Evolutionary conservation across 495 filamentous ascomycete species (phyloP).

Genomic region (Podospora fimiseda): DNA sequence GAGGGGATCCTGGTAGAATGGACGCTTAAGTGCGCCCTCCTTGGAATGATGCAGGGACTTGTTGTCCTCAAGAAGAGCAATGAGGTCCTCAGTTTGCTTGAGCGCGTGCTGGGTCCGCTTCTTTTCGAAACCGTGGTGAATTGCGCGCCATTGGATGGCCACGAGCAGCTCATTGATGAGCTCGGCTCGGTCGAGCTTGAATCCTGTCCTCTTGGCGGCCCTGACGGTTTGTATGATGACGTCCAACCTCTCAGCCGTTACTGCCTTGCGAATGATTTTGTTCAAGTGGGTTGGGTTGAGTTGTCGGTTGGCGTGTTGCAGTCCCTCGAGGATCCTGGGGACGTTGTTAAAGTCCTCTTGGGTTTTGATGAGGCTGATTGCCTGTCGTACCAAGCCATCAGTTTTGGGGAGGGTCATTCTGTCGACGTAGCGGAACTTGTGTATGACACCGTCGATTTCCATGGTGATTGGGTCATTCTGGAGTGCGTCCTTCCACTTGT

Average conservation of each 20-base stretch:
- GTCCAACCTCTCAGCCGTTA: conserved; percentile 32
- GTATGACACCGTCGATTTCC: conserved; percentile 51
- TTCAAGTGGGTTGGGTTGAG: conserved; percentile 26
- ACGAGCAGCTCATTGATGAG: conserved; percentile 45
- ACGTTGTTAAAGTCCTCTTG: conserved; percentile 57
- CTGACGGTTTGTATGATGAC: conserved; percentile 50
- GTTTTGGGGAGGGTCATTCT: conserved; percentile 18
- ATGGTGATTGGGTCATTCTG: conserved; percentile 54
- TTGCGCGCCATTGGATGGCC: conserved; percentile 43
- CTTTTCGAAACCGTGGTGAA: conserved; percentile 35
- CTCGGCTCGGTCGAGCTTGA: conserved; percentile 38
- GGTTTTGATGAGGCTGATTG: conserved; percentile 34
- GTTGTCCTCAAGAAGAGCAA: conserved; percentile 45
- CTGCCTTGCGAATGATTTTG: conserved; percentile 39
- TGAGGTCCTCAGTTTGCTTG: conserved; percentile 41
- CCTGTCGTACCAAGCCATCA: background rate
- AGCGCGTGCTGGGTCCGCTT: conserved; percentile 32
- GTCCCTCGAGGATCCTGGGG: conserved; percentile 50
- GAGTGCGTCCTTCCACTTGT: conserved; percentile 46
- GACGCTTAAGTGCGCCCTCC: background rate
- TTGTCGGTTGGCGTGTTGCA: conserved; percentile 31
- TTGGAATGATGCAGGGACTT: conserved; percentile 30
- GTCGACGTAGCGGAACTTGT: conserved; percentile 48
- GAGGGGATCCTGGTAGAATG: conserved; percentile 35
- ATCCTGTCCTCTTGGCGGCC: conserved; percentile 40